Base-by-base conservation (phyloP, 140 eudicot species). In the Flaveria floridana region DNA sequence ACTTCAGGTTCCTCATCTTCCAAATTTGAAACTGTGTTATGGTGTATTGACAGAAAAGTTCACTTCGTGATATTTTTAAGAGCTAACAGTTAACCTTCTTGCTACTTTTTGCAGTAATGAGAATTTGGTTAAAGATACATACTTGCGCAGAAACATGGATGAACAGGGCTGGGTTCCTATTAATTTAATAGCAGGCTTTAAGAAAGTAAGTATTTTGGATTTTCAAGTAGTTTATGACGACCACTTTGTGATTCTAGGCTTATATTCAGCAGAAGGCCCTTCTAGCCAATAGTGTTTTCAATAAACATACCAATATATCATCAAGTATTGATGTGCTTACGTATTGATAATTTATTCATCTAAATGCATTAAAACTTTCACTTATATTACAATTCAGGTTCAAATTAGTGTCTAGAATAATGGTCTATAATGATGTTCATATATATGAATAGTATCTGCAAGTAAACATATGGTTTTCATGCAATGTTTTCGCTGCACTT, bases 81-180 rank as follows among this genome's bases (percentile, higher is more conserved):
- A 69, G 21, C 58, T 73, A 69, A 70, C 68, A 44, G 39, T 57
- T 81, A 21, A 37, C 20, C 21, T 58, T 80, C 10, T 59, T 80
- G 64, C 26, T 80, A 3, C 64, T 76, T 80, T 28, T 76, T 78
- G 88, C 91, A 93, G 98, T 64, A 84, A 85, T 82, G 98, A 90
- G 41, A 93, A 93, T 69, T 72, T 93, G 83, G 81, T 90, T 53
- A 89, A 80, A 53, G 98, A 93, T 76, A 80, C 84, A 48, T 93
- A 28, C 80, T 80, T 93, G 87, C 88, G 98, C 48, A 47, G 67
- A 66, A 85, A 88, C 53, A 93, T 93, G 98, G 94, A 93, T 48
- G 87, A 76, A 6, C 82, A 93, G 74, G 98, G 98, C 52, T 93
- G 97, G 98, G 96, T 93, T 78, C 74, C 96, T 57, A 77, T 86